A percentile compares a stretch with the other conserved stretches of the same genome.
Evolutionary conservation across 257 asterid genomes (phyloP).

Genomic region (Ilex aquifolium): DNA sequence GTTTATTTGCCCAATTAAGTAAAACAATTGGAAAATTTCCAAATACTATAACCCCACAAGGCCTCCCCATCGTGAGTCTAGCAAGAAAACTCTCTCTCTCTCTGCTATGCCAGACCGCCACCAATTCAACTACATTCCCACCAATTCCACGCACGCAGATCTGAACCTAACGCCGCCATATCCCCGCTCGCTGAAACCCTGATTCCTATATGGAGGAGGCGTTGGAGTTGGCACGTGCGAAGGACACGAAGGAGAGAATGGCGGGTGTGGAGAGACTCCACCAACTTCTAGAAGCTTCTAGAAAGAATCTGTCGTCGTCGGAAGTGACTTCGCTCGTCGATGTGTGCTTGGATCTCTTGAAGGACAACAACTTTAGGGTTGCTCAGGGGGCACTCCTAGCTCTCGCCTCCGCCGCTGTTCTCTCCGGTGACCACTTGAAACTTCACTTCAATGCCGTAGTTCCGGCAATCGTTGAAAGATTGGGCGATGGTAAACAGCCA

Average conservation of each 20-base stretch:
- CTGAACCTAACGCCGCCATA: conserved; percentile 31
- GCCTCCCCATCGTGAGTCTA: no score
- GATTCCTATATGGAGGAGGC: conserved; percentile 81
- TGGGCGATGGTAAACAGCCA: conserved; percentile 93
- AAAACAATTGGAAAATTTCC: no score
- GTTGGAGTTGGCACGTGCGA: conserved; percentile 83
- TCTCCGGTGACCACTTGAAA: conserved; percentile 97
- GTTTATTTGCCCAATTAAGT: no score
- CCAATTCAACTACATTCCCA: no score
- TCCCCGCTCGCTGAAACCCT: conserved; percentile 3
- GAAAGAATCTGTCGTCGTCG: conserved; percentile 61
- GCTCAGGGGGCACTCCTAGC: conserved; percentile 94
- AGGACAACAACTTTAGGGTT: conserved; percentile 90
- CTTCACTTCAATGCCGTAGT: conserved; percentile 88
- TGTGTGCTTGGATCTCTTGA: conserved; percentile 87
- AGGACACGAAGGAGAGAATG: conserved; percentile 99
- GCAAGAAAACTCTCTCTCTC: no score
- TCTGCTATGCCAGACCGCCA: no score
- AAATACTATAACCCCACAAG: no score
- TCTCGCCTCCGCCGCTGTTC: conserved; percentile 92
- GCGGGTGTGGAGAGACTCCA: conserved; percentile 96
- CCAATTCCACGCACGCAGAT: conserved; percentile 26
- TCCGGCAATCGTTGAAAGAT: conserved; percentile 90
- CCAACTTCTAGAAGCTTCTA: conserved; percentile 85
- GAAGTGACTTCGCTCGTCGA: conserved; percentile 91